Evolutionary conservation across 345 rosid genomes (phyloP).

Genomic region (Cardiospermum halicacabum): DNA sequence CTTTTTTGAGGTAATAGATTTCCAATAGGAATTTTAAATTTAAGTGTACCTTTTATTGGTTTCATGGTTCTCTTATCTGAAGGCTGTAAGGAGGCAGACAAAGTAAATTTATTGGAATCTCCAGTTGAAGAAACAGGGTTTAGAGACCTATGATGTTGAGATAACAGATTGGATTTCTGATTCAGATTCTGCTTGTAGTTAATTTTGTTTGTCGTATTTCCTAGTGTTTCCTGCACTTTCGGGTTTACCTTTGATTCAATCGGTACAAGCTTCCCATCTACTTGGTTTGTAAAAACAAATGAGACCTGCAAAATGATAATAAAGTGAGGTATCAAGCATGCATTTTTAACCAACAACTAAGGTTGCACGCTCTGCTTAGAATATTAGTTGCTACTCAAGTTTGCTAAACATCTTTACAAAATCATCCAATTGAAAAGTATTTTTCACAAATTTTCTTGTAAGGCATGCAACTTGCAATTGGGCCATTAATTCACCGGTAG

Average conservation of each 20-base stretch:
- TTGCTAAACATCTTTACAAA: neutral
- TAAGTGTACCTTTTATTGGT: constrained; percentile 23
- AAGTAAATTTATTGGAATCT: constrained; percentile 18
- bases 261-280: constrained; percentile 90
- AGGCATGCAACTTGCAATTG: neutral
- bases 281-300: constrained; percentile 86
- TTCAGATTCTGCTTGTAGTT: constrained; percentile 27
- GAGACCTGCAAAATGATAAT: constrained; percentile 52
- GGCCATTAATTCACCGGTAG: neutral
- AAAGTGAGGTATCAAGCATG: neutral
- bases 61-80: constrained; percentile 25
- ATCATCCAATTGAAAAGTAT: neutral
- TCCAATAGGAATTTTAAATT: constrained; percentile 16
- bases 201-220: constrained; percentile 10
- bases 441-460: neutral
- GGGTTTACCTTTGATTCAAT: constrained; percentile 48
- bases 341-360: neutral
- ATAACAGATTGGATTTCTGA: constrained; percentile 27
- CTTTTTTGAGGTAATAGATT: constrained; percentile 39
- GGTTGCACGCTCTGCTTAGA: neutral
- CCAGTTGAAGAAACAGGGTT: constrained; percentile 23
- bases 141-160: constrained; percentile 32
- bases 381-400: neutral
- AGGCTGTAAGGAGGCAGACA: constrained; percentile 26
- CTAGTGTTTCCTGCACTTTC: constrained; percentile 26